Conservation (phyloP, 345 rosid genomes). For the Gossypium raimondii region DNA sequence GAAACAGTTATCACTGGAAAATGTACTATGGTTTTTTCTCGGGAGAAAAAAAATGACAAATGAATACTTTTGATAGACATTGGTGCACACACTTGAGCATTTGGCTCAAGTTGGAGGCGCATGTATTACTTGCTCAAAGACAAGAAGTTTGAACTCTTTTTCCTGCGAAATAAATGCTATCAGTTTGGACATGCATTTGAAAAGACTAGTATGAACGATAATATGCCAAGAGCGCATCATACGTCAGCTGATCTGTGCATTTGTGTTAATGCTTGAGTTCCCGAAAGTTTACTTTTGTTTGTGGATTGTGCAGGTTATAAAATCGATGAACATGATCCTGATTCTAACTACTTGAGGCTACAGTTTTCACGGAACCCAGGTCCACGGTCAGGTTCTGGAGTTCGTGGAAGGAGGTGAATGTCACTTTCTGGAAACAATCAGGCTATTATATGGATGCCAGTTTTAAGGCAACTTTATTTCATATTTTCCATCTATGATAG, state of each 20-base stretch:
- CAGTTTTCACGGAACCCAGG: constrained; percentile 74
- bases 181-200: neutral
- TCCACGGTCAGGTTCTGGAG: constrained; percentile 53
- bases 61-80: neutral
- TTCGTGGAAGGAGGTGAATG: constrained; percentile 63
- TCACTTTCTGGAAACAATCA: constrained; percentile 3
- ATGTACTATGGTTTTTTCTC: neutral
- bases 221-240: neutral
- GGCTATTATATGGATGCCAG: constrained; percentile 16
- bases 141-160: neutral
- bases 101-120: neutral
- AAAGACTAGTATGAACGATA: neutral
- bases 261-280: neutral
- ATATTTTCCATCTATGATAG: neutral
- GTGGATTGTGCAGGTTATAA: constrained; percentile 49
- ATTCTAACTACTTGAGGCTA: constrained; percentile 62
- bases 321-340: constrained; percentile 67
- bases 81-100: neutral
- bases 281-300: constrained; percentile 14
- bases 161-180: neutral
- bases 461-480: constrained; percentile 10
- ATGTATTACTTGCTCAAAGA: neutral
- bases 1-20: neutral
- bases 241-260: neutral
- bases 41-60: neutral